These are phyloP conservation scores for Glycine latifolia DNA, from an alignment of 306 rosid genomes.

Conservation along the genomic window DNA sequence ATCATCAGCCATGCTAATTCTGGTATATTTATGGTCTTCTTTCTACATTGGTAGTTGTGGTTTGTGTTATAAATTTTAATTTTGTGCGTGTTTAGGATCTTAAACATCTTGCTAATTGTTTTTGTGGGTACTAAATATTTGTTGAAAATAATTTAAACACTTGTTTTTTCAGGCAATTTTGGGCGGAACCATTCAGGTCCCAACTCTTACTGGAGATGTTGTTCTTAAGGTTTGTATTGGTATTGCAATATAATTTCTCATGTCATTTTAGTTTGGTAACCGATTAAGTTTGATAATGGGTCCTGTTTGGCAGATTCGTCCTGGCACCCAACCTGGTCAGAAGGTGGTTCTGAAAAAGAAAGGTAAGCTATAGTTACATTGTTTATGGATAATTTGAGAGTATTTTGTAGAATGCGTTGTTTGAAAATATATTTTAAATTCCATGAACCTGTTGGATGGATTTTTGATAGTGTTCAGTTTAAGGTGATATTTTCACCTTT, in stretches of 20 bases:
- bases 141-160: neutral
- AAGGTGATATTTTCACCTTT: conserved; percentile 1
- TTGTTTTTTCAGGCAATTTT: conserved; percentile 74
- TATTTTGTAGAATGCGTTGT: neutral
- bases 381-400: neutral
- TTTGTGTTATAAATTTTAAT: conserved; percentile 24
- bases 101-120: neutral
- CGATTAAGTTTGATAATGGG: neutral
- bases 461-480: neutral
- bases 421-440: conserved; percentile 24
- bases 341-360: conserved; percentile 91
- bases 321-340: conserved; percentile 91
- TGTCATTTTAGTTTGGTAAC: neutral
- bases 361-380: conserved; percentile 57
- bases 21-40: neutral
- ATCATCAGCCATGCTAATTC: neutral
- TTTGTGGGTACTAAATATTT: neutral
- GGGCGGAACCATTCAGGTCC: conserved; percentile 93
- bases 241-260: conserved; percentile 9
- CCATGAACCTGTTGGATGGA: conserved; percentile 2
- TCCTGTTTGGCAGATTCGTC: conserved; percentile 69
- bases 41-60: conserved; percentile 17
- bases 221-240: conserved; percentile 76
- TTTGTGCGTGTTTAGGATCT: conserved; percentile 17
- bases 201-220: conserved; percentile 87